Evolutionary conservation across 2,329 filamentous ascomycete species (phyloP), one percentile per base, ranked within the genome.

Genomic region (Pezicula carpinea): DNA sequence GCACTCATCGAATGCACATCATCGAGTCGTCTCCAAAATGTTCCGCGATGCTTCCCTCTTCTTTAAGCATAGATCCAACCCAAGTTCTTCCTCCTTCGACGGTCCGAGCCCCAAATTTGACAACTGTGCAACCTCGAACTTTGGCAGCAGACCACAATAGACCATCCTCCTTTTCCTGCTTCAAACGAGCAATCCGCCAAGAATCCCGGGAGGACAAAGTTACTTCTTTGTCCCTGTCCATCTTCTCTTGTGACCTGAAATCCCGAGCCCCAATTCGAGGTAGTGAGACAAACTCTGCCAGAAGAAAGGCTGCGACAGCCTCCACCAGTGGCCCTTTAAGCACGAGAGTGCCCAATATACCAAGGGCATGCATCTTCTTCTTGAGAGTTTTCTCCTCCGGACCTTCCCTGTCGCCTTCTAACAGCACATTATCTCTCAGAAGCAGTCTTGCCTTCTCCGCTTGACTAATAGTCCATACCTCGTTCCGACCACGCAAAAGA

Each of bases 91-190:
- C 90, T 21, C 84, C 85, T 64, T 97, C 90, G 19, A 96, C 85
- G 38, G 84, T 85, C 46, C 75, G 76, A 1, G 91, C 88, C 1
- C 88, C 89, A 64, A 97, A 95, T 65, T 97, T 97, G 56, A 97
- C 85, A 21, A 96, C 76, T 3, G 93, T 85, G 60, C 92, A 96
- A 4, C 89, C 85, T 44, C 90, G 77, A 29, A 95, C 82, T 21
- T 77, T 78, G 13, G 90, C 87, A 11, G 87, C 88, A 21, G 89
- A 91, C 89, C 90, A 96, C 3, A 92, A 71, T 3, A 95, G 66
- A 14, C 78, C 78, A 41, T 76, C 71, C 8, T 67, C 61, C 51
- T 68, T 75, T 64, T 93, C 87, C 60, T 74, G 71, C 46, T 66
- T 62, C 17, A 85, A 69, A 50, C 85, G 75, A 43, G 62, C 62